A percentile compares a stretch with the other conserved stretches of the same genome.
phyloP scores from a whole-genome alignment of 2,329 filamentous ascomycete genomes.

The Penicillium sp. region DNA sequence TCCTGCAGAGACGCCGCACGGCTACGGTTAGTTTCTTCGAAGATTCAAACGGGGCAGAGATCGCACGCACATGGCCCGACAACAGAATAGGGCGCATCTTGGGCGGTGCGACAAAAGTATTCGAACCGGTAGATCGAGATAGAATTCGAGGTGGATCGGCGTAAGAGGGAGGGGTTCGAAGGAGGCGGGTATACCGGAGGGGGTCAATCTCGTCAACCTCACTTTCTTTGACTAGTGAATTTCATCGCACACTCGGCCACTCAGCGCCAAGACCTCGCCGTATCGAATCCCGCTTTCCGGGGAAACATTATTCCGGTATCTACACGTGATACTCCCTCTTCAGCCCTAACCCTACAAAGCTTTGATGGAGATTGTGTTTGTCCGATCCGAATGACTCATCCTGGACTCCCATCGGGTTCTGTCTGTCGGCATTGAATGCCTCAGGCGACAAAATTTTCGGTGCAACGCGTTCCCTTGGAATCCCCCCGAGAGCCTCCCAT shows the following conservation, averaged over 20 bases:
- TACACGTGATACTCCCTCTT: conserved; percentile 30
- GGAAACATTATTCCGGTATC: conserved; percentile 32
- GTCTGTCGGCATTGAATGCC: not conserved
- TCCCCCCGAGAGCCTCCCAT: conserved; percentile 6
- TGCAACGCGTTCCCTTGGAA: not conserved
- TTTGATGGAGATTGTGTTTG: not conserved
- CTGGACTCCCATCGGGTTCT: no score
- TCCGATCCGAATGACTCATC: conserved; percentile 10
- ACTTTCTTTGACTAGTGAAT: conserved; percentile 42
- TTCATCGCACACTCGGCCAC: conserved; percentile 47
- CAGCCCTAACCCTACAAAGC: conserved; percentile 31
- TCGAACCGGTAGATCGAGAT: conserved; percentile 24
- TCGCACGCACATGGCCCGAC: conserved; percentile 75
- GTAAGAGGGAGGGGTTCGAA: conserved; percentile 27
- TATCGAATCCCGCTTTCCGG: conserved; percentile 32
- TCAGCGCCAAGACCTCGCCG: conserved; percentile 39
- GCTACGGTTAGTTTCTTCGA: conserved; percentile 31
- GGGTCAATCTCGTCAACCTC: conserved; percentile 37
- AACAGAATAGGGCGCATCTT: conserved; percentile 97
- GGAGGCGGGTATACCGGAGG: conserved; percentile 34
- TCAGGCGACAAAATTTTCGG: conserved; percentile 5
- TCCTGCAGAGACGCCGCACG: conserved; percentile 56
- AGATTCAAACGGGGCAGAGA: conserved; percentile 23
- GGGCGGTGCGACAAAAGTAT: conserved; percentile 36
- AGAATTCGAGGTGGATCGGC: conserved; percentile 25